These are phyloP conservation scores for Juncus inflexus DNA, from an alignment of 176 grass and related monocot species.

Conservation along the genomic window DNA sequence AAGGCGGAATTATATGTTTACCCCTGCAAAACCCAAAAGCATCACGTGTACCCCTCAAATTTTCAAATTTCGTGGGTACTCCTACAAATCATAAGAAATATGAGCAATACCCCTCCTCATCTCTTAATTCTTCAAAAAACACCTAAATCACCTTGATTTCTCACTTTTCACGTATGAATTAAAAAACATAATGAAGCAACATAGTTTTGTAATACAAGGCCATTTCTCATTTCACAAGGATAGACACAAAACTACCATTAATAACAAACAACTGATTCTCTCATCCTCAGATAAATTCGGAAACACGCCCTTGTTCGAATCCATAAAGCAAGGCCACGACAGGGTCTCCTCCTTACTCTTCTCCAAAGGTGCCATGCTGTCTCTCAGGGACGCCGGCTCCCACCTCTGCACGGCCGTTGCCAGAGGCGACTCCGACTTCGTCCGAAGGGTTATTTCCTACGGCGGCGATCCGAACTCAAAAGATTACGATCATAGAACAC, in stretches of 20 bases:
- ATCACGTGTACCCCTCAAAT: too few relatives aligned
- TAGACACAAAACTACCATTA: too few relatives aligned
- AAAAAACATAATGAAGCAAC: too few relatives aligned
- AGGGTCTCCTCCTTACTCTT: slow-evolving; percentile 62
- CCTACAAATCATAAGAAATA: too few relatives aligned
- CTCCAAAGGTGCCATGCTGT: slow-evolving; percentile 48
- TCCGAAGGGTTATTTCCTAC: slow-evolving; percentile 51
- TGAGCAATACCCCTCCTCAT: background rate
- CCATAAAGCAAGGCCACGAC: slow-evolving; percentile 67
- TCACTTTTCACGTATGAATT: too few relatives aligned
- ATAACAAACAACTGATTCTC: background rate
- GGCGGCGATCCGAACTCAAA: slow-evolving; percentile 60
- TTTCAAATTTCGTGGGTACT: too few relatives aligned
- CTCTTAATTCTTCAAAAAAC: background rate
- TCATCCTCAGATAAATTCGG: slow-evolving; percentile 69
- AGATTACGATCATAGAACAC: slow-evolving; percentile 84
- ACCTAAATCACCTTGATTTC: background rate
- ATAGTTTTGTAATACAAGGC: too few relatives aligned
- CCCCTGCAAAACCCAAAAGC: too few relatives aligned
- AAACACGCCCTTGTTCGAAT: slow-evolving; percentile 82
- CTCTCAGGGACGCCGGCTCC: slow-evolving; percentile 58
- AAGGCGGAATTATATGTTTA: too few relatives aligned
- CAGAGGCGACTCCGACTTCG: slow-evolving; percentile 69
- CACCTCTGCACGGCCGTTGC: slow-evolving; percentile 67
- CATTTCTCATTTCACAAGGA: too few relatives aligned